Evolutionary conservation across 257 asterid genomes (phyloP), one percentile per base, ranked within the genome.

Genomic region (Solanum pimpinellifolium): DNA sequence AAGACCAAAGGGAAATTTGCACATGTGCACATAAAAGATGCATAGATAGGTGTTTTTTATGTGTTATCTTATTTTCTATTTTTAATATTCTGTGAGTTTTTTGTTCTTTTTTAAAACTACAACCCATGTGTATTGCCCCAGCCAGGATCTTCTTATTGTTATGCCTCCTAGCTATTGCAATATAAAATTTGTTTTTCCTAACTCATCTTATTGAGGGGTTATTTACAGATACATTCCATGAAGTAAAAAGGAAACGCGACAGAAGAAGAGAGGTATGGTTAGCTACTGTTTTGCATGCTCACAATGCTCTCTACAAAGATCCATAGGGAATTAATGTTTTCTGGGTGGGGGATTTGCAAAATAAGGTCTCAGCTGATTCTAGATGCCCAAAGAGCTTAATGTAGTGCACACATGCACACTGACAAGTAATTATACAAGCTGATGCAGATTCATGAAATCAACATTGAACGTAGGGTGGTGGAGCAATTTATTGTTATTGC

Each of bases 181-280:
- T 81, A 81, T 33, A 18, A 29, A 49, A 47, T 78, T 78, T 31
- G 7, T 81, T 29, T 47, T 49, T 49, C 70, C 41, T 81, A 10
- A 49, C 85, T 81, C 66, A 81, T 81, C 85, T 49, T 31, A 29
- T 84, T 60, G 44, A 73, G 84, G n/a, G 85, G 46, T 86, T 87
- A 83, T 88, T 52, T 87, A 87, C 98, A 96, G 99, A 96, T 91
- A 91, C 99, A 47, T 96, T 96, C 89, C 99, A 96, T 84, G 99
- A 96, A 91, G 99, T 95, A 31, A 94, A 91, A 88, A 91, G 98
- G 91, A 96, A 94, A 84, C 95, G 95, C 25, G 94, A 93, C 86
- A 90, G 93, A 82, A 96, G 89, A 89, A 96, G 93, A 91, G 98
- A 93, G 99, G 99, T 96, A 68, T 82, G 78, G 21, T 35, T 75